A percentile compares a stretch with the other conserved stretches of the same genome.
Conservation (phyloP, 257 asterid genomes). For the Solanum etuberosum region DNA sequence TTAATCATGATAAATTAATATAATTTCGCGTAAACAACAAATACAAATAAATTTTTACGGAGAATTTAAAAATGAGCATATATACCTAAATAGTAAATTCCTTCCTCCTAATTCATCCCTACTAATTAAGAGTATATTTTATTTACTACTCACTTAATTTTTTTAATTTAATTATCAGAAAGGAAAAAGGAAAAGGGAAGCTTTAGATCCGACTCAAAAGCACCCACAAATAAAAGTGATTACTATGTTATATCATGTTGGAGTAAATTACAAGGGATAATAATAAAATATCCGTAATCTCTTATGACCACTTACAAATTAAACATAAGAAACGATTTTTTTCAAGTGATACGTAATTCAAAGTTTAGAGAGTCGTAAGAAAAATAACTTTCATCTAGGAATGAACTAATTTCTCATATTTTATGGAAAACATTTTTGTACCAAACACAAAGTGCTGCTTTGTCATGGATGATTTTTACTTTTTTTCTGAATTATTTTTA, state of each 20-base stretch:
- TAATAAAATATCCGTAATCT: not conserved
- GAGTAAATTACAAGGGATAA: not conserved
- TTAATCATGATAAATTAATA: not conserved
- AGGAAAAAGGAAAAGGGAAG: not conserved
- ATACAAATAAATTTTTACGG: not conserved
- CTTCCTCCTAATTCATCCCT: not conserved
- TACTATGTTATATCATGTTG: not conserved
- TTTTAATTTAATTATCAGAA: not conserved
- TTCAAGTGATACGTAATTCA: not conserved
- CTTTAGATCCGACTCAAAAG: not conserved
- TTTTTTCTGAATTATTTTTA: not conserved
- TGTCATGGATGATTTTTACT: not conserved
- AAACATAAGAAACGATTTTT: not conserved
- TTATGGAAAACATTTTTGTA: not conserved
- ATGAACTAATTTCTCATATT: not conserved
- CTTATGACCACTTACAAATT: not conserved
- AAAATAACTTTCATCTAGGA: not conserved
- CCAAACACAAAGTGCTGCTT: not conserved
- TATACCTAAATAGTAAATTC: not conserved
- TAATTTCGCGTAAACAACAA: not conserved
- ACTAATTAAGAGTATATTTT: not conserved
- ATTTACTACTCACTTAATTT: not conserved
- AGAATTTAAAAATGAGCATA: not conserved
- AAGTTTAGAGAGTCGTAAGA: not conserved
- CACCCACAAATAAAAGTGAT: not conserved